Evolutionary conservation across 1,284 basidiomycete genomes (phyloP), one percentile per base, ranked within the genome.

Genomic region (Vanrija sp.): DNA sequence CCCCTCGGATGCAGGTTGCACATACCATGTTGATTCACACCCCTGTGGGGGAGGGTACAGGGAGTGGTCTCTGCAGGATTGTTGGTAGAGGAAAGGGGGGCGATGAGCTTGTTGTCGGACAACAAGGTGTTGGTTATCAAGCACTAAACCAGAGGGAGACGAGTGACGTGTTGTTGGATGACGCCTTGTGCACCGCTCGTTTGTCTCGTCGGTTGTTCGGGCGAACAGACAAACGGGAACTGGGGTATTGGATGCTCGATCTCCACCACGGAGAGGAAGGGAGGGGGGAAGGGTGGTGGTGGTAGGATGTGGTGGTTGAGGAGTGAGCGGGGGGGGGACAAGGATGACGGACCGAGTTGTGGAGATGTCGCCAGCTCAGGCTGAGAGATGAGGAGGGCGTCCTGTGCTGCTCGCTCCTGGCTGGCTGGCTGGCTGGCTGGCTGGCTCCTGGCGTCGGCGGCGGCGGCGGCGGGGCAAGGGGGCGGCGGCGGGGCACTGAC

Each of bases 21-120:
- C 62, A 51, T 21, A 66, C 65, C 65, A 66, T 66, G 57, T 46
- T 66, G 63, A 45, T 44, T 53, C 46, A 60, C 40, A 39, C 38
- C 52, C 46, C 55, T 26, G 51, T 53, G 43, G 60, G 60, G 57
- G 49, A 56, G 42, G 44, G 39, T 38, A 18, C 38, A 26, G 44
- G 18, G 49, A 38, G 23, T 34, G 45, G 43, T 16, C 16, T 19
- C 25, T 28, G 23, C 23, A 23, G 54, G 38, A 15, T 42, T 21
- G 43, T 34, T 39, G 26, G 23, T 44, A 38, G 43, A 29, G 16
- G 14, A 19, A 26, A n/a, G 23, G 38, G 23, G 15, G 23, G 21
- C 21, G 21, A 23, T 23, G 21, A 16, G 25, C 34, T 34, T 34
- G 34, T 34, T 51, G 40, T 6, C 38, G 51, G 25, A n/a, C 19